These are phyloP conservation scores for Rhododendron williamsianum DNA, from an alignment of 148 eudicot species.

Conservation along the genomic window DNA sequence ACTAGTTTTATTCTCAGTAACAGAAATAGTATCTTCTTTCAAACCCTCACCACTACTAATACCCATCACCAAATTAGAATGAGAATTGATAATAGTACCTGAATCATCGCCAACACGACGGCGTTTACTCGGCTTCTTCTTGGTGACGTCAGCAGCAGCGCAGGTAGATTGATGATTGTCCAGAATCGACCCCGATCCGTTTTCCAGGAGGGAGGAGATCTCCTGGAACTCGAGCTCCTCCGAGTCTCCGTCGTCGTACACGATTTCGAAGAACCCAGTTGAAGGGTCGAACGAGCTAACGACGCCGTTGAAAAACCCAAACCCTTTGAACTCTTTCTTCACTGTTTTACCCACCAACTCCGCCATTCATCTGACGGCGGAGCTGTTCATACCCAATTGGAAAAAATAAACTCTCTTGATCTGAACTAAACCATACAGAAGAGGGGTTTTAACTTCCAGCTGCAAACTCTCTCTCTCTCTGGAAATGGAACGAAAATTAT, in stretches of 20 bases:
- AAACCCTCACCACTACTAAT: conserved; percentile 1
- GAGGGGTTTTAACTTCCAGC: not conserved
- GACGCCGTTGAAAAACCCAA: conserved; percentile 46
- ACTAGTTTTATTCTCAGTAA: not conserved
- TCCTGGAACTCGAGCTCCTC: conserved; percentile 44
- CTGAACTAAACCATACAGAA: not conserved
- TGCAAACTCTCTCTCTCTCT: not conserved
- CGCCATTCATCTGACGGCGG: conserved; percentile 24
- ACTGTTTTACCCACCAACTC: conserved; percentile 65
- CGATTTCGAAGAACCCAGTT: conserved; percentile 44
- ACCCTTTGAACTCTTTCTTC: conserved; percentile 48
- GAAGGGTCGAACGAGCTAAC: conserved; percentile 48
- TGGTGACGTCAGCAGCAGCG: conserved; percentile 11
- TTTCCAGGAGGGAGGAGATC: conserved; percentile 20
- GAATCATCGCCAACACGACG: conserved; percentile 32
- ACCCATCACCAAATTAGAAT: conserved; percentile 13
- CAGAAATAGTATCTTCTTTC: not conserved
- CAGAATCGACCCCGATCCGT: not conserved
- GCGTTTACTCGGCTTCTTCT: conserved; percentile 33
- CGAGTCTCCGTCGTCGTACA: conserved; percentile 60
- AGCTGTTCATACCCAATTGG: not conserved
- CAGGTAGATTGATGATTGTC: conserved; percentile 8
- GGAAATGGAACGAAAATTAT: not conserved
- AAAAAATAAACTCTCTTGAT: not conserved
- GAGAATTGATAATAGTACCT: conserved; percentile 23